Base-by-base conservation (phyloP, 495 filamentous ascomycete species). In the Annulohypoxylon bovei region DNA sequence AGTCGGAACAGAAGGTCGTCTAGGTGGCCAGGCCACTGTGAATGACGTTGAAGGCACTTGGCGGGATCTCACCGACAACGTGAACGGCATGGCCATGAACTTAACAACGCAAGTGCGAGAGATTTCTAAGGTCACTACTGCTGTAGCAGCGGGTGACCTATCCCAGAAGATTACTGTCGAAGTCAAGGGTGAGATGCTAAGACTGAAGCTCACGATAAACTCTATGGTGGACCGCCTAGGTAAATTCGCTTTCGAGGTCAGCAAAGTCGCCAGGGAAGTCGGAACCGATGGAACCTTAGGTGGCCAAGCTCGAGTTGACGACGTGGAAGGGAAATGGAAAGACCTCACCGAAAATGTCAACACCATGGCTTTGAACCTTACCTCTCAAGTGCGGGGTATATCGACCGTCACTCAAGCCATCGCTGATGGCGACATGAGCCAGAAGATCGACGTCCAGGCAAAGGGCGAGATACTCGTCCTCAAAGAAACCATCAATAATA, bases 1-100 rank as follows among this genome's bases (percentile, higher is more conserved):
- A 75, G 95, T 99, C 83, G 95, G 95, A 67, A 98, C 95, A 1
- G 95, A 99, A 75, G 95, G 95, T 74, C 90, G 94, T 49, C 87
- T 99, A 3, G 95, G 95, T 75, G 95, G 95, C 30, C 95, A 99
- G 81, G 95, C 95, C 28, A 97, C 93, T 16, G 95, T 99, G 14
- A 94, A 97, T 75, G 95, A 97, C 77, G 95, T 99, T 7, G 93
- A 99, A 80, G 95, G 95, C 49, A 98, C 94, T 27, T 99, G 95
- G 95, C 92, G 94, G 78, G 93, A 97, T 77, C 82, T 99, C 61
- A 99, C 95, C 6, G 94, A 97, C 75, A 98, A 97, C 71, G 95
- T 99, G 79, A 99, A 99, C 79, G 91, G 94, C 44, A 98, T 99
- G 95, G 95, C 95, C 75, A 97, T 94, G 86, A 98, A 98, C 77